Conservation (phyloP, 257 asterid species). For the Perilla frutescens region DNA sequence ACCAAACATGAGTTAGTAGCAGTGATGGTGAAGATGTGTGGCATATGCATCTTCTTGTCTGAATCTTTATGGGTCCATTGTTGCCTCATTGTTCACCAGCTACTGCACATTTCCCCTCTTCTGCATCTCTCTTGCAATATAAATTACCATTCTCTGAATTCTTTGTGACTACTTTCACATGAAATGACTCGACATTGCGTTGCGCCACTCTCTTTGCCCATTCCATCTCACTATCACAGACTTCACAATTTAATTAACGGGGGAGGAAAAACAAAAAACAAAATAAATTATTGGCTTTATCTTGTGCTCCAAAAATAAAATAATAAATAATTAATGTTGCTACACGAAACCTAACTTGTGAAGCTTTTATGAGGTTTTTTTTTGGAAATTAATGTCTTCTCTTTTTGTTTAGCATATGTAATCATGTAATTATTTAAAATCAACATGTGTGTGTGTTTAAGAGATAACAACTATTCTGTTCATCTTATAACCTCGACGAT, state of each 20-base stretch:
- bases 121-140: neutral
- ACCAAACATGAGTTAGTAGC: constrained; percentile 13
- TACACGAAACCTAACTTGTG: constrained; percentile 28
- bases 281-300: constrained; percentile 40
- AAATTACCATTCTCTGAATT: neutral
- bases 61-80: constrained; percentile 20
- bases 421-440: neutral
- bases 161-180: constrained; percentile 17
- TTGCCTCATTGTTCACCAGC: constrained; percentile 25
- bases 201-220: constrained; percentile 20
- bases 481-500: neutral
- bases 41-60: constrained; percentile 16
- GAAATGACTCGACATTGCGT: constrained; percentile 17
- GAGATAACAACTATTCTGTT: no score
- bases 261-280: neutral
- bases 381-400: constrained; percentile 24
- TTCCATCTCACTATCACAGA: neutral
- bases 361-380: neutral
- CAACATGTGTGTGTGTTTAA: neutral
- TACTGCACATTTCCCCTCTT: constrained; percentile 24
- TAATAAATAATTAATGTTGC: neutral
- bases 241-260: neutral
- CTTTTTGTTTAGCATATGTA: neutral
- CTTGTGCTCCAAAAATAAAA: neutral
- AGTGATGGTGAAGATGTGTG: constrained; percentile 15